These are phyloP conservation scores for Cocos nucifera DNA, from an alignment of 176 grass and related monocot species.

Conservation along the genomic window DNA sequence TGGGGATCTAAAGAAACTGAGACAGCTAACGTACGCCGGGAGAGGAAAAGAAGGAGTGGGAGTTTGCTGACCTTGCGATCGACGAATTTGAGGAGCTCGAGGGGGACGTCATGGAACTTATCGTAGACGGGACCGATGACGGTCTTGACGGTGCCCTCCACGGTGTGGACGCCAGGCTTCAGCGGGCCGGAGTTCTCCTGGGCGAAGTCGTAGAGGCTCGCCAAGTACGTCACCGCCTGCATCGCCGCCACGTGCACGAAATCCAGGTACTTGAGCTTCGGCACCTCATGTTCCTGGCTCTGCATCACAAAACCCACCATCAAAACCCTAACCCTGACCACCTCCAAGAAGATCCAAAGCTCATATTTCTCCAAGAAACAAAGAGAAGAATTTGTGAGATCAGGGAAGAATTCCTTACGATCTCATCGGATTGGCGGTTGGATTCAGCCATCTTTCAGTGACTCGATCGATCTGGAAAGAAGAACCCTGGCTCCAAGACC, in stretches of 20 bases:
- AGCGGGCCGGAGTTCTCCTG: constrained; percentile 73
- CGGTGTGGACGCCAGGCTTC: constrained; percentile 45
- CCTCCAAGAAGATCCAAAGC: neutral
- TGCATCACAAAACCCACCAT: neutral
- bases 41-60: neutral
- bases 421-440: constrained; percentile 20
- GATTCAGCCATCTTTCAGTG: constrained; percentile 39
- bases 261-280: constrained; percentile 48
- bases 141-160: constrained; percentile 49
- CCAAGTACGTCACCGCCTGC: constrained; percentile 36
- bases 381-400: neutral
- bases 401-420: neutral
- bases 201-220: constrained; percentile 51
- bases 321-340: too few species aligned
- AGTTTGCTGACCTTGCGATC: constrained; percentile 54
- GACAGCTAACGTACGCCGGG: too few species aligned
- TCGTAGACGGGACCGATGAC: constrained; percentile 42
- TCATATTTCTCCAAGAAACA: constrained; percentile 7
- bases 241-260: constrained; percentile 45
- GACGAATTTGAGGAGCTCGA: constrained; percentile 56
- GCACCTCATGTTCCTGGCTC: constrained; percentile 11
- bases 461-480: constrained; percentile 9
- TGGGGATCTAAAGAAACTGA: too few species aligned
- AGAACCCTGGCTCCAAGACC: too few species aligned
- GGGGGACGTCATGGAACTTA: constrained; percentile 39